These are phyloP conservation scores for Hypoxylon perforatum DNA, from an alignment of 495 filamentous ascomycete species.

Conservation along the genomic window DNA sequence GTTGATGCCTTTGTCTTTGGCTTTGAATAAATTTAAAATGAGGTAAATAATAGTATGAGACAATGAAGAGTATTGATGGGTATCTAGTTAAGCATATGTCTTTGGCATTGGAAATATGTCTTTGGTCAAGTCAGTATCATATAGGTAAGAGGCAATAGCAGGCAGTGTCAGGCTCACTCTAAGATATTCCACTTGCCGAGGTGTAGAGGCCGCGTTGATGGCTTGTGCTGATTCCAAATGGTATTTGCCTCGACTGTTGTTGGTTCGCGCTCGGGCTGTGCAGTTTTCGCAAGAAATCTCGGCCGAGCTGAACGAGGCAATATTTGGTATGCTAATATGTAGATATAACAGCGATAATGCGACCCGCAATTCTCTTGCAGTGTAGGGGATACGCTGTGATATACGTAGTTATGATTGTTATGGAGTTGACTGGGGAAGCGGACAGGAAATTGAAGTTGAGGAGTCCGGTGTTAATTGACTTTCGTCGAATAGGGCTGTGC, in stretches of 20 bases:
- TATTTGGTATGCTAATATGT: conserved; percentile 10
- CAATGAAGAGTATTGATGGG: conserved; percentile 2
- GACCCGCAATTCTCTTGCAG: conserved; percentile 5
- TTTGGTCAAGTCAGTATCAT: conserved; percentile 28
- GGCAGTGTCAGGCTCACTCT: conserved; percentile 5
- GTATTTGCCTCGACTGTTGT: neutral
- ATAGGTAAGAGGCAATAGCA: conserved; percentile 11
- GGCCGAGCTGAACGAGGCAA: conserved; percentile 7
- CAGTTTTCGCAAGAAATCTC: neutral
- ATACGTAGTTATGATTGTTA: conserved; percentile 3
- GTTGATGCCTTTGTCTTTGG: neutral
- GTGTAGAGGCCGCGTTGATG: no score
- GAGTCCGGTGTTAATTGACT: conserved; percentile 6
- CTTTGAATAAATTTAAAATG: conserved; percentile 1
- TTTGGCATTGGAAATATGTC: neutral
- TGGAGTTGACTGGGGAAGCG: neutral
- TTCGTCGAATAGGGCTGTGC: conserved; percentile 16
- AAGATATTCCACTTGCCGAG: no score
- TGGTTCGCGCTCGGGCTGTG: conserved; percentile 28
- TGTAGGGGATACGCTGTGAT: neutral
- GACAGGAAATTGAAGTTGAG: neutral
- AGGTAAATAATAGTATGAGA: neutral
- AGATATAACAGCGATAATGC: conserved; percentile 17
- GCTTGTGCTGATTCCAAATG: no score
- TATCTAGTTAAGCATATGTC: neutral